These are phyloP conservation scores for Dendrobium catenatum DNA, from an alignment of 106 monocot species.

Conservation along the genomic window DNA sequence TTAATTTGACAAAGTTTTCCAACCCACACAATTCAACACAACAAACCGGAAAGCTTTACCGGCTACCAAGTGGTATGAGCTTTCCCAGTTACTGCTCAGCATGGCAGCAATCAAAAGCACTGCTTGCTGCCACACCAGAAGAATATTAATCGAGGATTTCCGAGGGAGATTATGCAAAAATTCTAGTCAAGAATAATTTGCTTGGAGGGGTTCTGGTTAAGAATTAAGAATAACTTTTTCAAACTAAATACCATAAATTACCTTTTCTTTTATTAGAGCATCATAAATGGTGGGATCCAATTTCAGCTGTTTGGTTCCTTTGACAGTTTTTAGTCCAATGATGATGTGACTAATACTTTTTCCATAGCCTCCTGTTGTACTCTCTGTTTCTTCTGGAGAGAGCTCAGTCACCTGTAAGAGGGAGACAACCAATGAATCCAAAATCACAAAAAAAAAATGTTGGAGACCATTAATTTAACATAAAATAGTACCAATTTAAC, in stretches of 20 bases:
- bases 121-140: background rate
- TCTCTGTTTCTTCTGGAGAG: slow-evolving; percentile 94
- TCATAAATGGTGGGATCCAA: slow-evolving; percentile 99
- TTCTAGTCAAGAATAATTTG: background rate
- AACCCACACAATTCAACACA: background rate
- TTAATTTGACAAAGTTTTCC: background rate
- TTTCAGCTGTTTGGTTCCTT: slow-evolving; percentile 91
- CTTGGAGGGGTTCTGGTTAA: background rate
- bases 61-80: background rate
- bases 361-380: slow-evolving; percentile 78
- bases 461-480: background rate
- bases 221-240: background rate
- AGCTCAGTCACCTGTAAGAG: slow-evolving; percentile 86
- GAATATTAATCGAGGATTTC: background rate
- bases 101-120: background rate
- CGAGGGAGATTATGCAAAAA: background rate
- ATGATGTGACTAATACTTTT: slow-evolving; percentile 94
- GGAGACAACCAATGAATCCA: background rate
- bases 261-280: slow-evolving; percentile 97
- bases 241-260: slow-evolving; percentile 12
- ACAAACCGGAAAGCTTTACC: background rate
- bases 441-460: background rate
- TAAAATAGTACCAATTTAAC: background rate
- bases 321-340: slow-evolving; percentile 77
- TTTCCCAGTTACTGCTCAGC: background rate